Percentiles rank a stretch among this genome's conserved stretches.
Conservation (phyloP, 2,329 filamentous ascomycete species). For the Apiospora kogelbergensis region DNA sequence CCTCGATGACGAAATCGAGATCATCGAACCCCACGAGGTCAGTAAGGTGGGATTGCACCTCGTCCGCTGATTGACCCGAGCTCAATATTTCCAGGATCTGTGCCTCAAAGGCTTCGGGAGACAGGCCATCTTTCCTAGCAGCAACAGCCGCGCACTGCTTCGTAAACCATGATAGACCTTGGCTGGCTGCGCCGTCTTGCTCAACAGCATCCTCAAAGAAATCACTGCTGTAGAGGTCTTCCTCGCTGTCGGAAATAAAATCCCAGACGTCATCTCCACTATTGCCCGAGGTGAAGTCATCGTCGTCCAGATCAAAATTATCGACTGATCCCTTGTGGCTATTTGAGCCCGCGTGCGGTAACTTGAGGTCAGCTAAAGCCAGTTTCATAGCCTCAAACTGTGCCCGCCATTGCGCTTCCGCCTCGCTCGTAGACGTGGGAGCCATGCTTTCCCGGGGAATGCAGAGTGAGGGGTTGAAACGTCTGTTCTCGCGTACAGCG, state of each 20-base stretch:
- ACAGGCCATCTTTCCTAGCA: constrained; percentile 62
- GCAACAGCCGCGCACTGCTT: constrained; percentile 68
- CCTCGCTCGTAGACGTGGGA: constrained; percentile 30
- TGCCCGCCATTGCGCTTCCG: constrained; percentile 72
- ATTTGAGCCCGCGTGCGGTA: constrained; percentile 41
- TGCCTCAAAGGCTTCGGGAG: constrained; percentile 68
- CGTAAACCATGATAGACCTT: constrained; percentile 69
- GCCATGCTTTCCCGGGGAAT: background rate
- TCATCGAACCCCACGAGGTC: constrained; percentile 93
- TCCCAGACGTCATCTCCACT: constrained; percentile 89
- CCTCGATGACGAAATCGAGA: constrained; percentile 86
- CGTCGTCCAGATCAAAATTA: constrained; percentile 65
- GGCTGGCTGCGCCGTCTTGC: constrained; percentile 33
- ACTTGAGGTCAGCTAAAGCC: constrained; percentile 71
- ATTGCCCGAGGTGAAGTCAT: constrained; percentile 55
- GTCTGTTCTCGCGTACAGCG: background rate
- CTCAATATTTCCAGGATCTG: constrained; percentile 75
- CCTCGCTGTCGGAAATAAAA: constrained; percentile 75
- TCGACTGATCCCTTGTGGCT: constrained; percentile 50
- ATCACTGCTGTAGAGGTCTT: constrained; percentile 65
- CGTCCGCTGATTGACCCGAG: constrained; percentile 70
- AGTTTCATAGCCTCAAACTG: constrained; percentile 85
- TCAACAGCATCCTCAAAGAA: constrained; percentile 49
- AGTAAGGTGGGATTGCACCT: constrained; percentile 85
- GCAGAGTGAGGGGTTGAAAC: background rate